Conservation (phyloP, 129 eudicot genomes). For the carrot (Daucus carota) region DH1_v3.0 NC_030384.2:43609001-43609500, state of each 20-base stretch:
- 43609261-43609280: neutral
- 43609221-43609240: neutral
- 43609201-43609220: neutral
- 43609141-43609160: neutral
- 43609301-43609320: neutral
- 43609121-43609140: neutral
- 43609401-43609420: constrained; percentile 57
- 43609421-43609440: constrained; percentile 57
- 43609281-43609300: neutral
- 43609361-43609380: constrained; percentile 37
- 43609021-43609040: neutral
- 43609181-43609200: neutral
- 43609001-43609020: neutral
- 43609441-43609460: constrained; percentile 40
- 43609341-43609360: neutral
- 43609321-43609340: neutral
- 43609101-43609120: neutral
- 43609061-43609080: neutral
- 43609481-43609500: constrained; percentile 47
- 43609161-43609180: neutral
- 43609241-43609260: neutral
- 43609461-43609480: constrained; percentile 60
- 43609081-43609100: neutral
- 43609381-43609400: constrained; percentile 78
- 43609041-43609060: neutral